A percentile compares a stretch with the other conserved stretches of the same genome.
phyloP scores from a whole-genome alignment of 1,139 yeast genomes.

The Zhuliangozyma blackwelliae region DNA sequence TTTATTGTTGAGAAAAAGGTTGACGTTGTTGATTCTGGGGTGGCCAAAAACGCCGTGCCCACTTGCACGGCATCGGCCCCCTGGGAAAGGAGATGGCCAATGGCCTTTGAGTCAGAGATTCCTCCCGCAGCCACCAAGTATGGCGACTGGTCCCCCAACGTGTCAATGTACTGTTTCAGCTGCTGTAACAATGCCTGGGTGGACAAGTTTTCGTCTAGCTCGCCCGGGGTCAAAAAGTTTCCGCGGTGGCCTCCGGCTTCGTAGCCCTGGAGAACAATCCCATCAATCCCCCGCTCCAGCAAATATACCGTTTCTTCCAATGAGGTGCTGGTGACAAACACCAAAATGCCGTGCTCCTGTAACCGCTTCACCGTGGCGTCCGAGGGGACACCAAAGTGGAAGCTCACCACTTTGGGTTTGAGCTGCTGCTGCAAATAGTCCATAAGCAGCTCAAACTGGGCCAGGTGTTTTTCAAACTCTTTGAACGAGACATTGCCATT shows the following conservation, averaged over 20 bases:
- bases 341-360: constrained; percentile 43
- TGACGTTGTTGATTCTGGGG: constrained; percentile 26
- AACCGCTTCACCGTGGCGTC: constrained; percentile 33
- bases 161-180: constrained; percentile 12
- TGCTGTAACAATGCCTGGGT: constrained; percentile 29
- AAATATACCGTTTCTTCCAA: constrained; percentile 30
- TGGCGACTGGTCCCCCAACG: constrained; percentile 11
- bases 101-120: constrained; percentile 24
- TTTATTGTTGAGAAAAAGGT: constrained; percentile 13
- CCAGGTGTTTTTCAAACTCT: constrained; percentile 19
- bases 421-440: constrained; percentile 8
- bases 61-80: constrained; percentile 48
- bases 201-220: constrained; percentile 30
- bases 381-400: constrained; percentile 47
- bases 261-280: constrained; percentile 44
- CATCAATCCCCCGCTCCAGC: constrained; percentile 28
- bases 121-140: constrained; percentile 48
- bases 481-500: constrained; percentile 35
- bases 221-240: constrained; percentile 23
- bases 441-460: constrained; percentile 11
- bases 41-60: constrained; percentile 42
- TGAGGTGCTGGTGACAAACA: constrained; percentile 47
- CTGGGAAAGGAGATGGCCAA: constrained; percentile 19
- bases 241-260: constrained; percentile 59
- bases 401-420: constrained; percentile 38